Percentiles rank a stretch among this genome's conserved stretches.
Conservation (phyloP, 2,329 filamentous ascomycete species). For the Monascus ruber region DNA sequence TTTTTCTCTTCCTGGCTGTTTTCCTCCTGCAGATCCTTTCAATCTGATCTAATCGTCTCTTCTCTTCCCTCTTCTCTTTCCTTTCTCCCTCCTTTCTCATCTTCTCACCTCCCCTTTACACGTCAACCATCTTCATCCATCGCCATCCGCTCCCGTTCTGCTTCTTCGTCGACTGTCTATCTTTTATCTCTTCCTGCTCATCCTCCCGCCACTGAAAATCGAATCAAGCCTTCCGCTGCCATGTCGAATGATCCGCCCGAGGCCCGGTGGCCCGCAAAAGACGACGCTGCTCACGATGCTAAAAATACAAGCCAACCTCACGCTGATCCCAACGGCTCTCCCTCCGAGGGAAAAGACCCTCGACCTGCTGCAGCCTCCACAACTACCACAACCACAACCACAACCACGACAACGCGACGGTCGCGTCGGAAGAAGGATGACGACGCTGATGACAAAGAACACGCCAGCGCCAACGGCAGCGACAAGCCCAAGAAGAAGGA, state of each 20-base stretch:
- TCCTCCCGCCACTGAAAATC: neutral
- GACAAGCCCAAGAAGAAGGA: constrained; percentile 10
- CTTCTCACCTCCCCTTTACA: constrained; percentile 6
- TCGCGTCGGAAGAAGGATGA: constrained; percentile 29
- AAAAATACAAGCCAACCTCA: constrained; percentile 1
- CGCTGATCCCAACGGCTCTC: neutral
- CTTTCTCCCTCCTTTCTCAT: constrained; percentile 5
- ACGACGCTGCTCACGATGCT: neutral
- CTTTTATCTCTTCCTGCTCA: neutral
- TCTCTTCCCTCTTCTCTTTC: constrained; percentile 4
- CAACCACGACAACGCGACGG: constrained; percentile 14
- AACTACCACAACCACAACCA: constrained; percentile 9
- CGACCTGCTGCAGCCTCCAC: constrained; percentile 21
- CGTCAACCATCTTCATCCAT: neutral
- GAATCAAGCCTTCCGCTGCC: constrained; percentile 6
- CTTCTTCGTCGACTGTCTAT: neutral
- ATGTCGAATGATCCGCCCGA: constrained; percentile 23
- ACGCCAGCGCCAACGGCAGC: neutral
- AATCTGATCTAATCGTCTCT: constrained; percentile 4
- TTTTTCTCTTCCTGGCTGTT: constrained; percentile 1
- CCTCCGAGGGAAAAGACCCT: constrained; percentile 11
- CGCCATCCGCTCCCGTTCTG: neutral
- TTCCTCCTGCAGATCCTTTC: constrained; percentile 1
- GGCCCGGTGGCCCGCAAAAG: neutral
- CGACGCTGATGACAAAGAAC: neutral